A percentile compares a stretch with the other conserved stretches of the same genome.
phyloP scores from a whole-genome alignment of 352 stramenopile genomes.

The Phytophthora litchii region DNA sequence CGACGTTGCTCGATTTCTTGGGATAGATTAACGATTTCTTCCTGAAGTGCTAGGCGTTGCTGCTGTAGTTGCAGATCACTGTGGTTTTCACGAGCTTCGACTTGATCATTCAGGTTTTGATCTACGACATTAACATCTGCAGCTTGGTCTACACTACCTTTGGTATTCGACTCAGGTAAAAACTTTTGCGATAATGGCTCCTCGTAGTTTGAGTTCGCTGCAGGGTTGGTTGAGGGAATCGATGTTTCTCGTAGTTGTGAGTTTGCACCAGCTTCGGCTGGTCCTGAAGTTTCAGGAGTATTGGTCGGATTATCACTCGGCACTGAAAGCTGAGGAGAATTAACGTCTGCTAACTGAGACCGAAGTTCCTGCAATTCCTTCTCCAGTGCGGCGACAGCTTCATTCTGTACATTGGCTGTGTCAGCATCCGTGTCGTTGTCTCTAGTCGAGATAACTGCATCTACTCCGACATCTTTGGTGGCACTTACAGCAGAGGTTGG shows the following conservation, averaged over 20 bases:
- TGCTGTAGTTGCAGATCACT: conserved; percentile 20
- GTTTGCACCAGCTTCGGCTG: background rate
- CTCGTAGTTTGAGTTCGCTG: background rate
- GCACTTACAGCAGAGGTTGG: conserved; percentile 2
- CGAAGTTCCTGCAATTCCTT: conserved; percentile 40
- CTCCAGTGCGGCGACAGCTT: conserved; percentile 26
- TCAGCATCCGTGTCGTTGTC: conserved; percentile 24
- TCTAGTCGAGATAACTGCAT: conserved; percentile 16
- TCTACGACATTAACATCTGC: background rate
- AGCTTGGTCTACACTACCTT: background rate
- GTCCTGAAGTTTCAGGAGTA: background rate
- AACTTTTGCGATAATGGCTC: background rate
- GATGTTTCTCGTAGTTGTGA: background rate
- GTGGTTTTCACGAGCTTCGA: conserved; percentile 4
- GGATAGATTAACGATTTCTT: conserved; percentile 37
- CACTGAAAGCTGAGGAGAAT: background rate
- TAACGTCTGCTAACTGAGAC: conserved; percentile 26
- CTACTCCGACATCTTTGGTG: conserved; percentile 3
- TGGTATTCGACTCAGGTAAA: background rate
- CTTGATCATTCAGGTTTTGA: conserved; percentile 11
- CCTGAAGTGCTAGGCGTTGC: conserved; percentile 24
- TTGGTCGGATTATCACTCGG: background rate
- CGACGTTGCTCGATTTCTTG: conserved; percentile 45
- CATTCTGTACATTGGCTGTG: conserved; percentile 2
- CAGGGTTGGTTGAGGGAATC: background rate